Evolutionary conservation across 1,284 basidiomycete genomes (phyloP).

Genomic region (Cryptococcus neoformans): DNA sequence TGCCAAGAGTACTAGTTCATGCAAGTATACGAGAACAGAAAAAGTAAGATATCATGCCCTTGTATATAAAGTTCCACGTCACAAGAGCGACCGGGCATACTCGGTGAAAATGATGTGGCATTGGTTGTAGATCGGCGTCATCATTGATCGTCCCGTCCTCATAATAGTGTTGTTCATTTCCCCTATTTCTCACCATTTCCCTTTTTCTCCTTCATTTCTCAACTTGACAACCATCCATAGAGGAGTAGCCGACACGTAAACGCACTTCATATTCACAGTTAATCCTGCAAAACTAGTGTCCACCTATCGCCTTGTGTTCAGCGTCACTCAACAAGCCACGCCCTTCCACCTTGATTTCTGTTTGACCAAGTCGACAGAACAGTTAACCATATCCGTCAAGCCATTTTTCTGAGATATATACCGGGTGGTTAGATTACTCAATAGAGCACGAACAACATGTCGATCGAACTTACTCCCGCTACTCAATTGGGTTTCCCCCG

Average conservation of each 20-base stretch:
- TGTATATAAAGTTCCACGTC: too few species aligned
- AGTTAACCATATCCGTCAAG: not conserved
- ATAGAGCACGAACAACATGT: slow-evolving; percentile 35
- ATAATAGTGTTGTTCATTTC: too few species aligned
- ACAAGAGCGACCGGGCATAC: too few species aligned
- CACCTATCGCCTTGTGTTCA: not conserved
- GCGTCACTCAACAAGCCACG: not conserved
- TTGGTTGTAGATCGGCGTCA: too few species aligned
- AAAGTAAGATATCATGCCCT: too few species aligned
- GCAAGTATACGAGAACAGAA: too few species aligned
- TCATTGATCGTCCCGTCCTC: too few species aligned
- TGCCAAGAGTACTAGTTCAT: too few species aligned
- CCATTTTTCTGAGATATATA: not conserved
- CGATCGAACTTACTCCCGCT: slow-evolving; percentile 53
- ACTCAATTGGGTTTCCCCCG: slow-evolving; percentile 56
- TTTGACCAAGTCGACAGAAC: not conserved
- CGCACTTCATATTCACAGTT: not conserved
- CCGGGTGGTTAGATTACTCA: not conserved
- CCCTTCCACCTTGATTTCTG: not conserved
- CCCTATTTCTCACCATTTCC: not conserved
- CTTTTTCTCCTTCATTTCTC: not conserved
- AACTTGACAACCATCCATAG: not conserved
- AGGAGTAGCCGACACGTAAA: too few species aligned
- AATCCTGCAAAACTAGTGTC: not conserved
- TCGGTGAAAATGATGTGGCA: too few species aligned